phyloP scores from a whole-genome alignment of 2,329 filamentous ascomycete genomes.

The Elsinoe arachidis region DNA sequence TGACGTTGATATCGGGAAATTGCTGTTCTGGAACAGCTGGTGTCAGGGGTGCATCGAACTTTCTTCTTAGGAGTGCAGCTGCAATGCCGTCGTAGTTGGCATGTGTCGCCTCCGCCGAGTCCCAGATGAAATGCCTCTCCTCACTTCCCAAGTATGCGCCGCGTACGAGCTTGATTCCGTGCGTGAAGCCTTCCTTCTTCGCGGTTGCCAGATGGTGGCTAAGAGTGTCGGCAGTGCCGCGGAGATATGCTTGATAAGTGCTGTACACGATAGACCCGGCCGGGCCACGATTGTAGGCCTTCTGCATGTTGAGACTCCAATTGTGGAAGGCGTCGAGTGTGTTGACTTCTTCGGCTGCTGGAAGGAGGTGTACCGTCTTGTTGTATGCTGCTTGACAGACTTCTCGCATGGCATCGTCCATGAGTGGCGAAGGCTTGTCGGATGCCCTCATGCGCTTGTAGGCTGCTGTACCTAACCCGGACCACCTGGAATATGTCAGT shows the following conservation, averaged over 20 bases:
- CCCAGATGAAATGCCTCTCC: constrained; percentile 42
- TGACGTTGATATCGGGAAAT: constrained; percentile 45
- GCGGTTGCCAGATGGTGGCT: constrained; percentile 40
- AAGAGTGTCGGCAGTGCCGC: constrained; percentile 37
- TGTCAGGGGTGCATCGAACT: constrained; percentile 50
- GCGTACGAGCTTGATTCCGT: constrained; percentile 50
- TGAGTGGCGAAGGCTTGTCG: constrained; percentile 52
- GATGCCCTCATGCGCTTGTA: constrained; percentile 57
- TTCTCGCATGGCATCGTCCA: constrained; percentile 61
- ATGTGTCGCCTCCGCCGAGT: constrained; percentile 47
- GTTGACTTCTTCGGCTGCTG: constrained; percentile 76
- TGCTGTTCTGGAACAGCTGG: constrained; percentile 29
- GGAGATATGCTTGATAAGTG: constrained; percentile 52
- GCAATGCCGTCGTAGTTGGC: constrained; percentile 63
- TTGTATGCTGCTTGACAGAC: constrained; percentile 65
- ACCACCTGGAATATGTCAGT: constrained; percentile 47
- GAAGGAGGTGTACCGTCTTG: constrained; percentile 64
- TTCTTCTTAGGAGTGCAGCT: constrained; percentile 55
- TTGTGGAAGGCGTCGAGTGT: constrained; percentile 72
- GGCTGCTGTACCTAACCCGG: constrained; percentile 68
- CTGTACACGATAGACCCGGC: constrained; percentile 62
- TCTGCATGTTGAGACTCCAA: constrained; percentile 71
- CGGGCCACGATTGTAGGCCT: constrained; percentile 56
- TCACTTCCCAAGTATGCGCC: constrained; percentile 49
- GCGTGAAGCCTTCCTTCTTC: constrained; percentile 39